phyloP scores from a whole-genome alignment of 2,329 filamentous ascomycete genomes.

The Scedosporium apiospermum region DNA sequence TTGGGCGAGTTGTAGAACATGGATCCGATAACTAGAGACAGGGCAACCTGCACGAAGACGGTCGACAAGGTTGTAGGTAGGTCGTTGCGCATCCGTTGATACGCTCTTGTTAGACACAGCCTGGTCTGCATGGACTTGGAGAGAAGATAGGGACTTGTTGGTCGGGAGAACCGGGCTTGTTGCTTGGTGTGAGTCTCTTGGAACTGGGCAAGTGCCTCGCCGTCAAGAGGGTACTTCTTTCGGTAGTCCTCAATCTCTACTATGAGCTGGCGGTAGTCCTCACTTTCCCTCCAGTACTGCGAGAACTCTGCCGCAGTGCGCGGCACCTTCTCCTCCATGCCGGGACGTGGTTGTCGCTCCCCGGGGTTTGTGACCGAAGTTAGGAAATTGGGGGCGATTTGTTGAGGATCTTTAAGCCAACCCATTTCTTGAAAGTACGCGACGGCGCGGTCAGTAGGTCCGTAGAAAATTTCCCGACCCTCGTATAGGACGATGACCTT shows the following conservation, averaged over 20 bases:
- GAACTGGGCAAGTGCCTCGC: conserved; percentile 9
- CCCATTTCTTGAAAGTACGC: conserved; percentile 69
- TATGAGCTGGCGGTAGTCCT: background rate
- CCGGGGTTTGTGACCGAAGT: conserved; percentile 74
- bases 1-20: conserved; percentile 53
- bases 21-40: conserved; percentile 50
- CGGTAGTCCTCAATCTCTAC: conserved; percentile 7
- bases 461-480: conserved; percentile 68
- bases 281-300: conserved; percentile 9
- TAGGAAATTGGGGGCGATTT: conserved; percentile 73
- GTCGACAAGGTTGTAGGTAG: conserved; percentile 57
- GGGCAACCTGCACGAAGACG: conserved; percentile 23
- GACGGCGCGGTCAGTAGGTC: conserved; percentile 56
- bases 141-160: conserved; percentile 54
- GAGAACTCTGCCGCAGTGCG: conserved; percentile 49
- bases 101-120: conserved; percentile 50
- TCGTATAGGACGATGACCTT: conserved; percentile 75
- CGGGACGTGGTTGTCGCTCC: conserved; percentile 47
- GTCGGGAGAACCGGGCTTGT: conserved; percentile 43
- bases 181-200: conserved; percentile 9
- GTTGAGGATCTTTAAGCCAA: conserved; percentile 62
- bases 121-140: conserved; percentile 53
- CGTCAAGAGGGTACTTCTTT: background rate
- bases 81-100: conserved; percentile 42
- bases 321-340: conserved; percentile 21